Evolutionary conservation across 139 green algal genomes (phyloP).

Genomic region (Axilococcus clingmanii): DNA sequence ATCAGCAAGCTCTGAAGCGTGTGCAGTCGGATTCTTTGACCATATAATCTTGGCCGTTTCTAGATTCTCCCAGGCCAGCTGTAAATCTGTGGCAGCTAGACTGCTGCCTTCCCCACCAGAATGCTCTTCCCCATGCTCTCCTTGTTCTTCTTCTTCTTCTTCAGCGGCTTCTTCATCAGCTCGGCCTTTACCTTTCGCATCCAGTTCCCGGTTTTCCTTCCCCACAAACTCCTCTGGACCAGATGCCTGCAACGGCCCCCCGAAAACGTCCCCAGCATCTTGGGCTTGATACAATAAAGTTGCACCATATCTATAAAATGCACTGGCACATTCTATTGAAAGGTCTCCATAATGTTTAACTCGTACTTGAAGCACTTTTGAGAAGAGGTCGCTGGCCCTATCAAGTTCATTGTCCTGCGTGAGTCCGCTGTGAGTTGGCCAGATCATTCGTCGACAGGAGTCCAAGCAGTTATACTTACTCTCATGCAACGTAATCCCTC

Average conservation of each 20-base stretch:
- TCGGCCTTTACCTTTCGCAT: slow-evolving; percentile 2
- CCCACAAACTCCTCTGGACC: slow-evolving; percentile 12
- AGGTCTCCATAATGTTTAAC: slow-evolving; percentile 40
- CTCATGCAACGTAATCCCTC: too few species aligned
- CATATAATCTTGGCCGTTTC: slow-evolving; percentile 41
- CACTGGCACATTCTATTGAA: slow-evolving; percentile 36
- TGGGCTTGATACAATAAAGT: slow-evolving; percentile 60
- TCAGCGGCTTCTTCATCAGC: background rate
- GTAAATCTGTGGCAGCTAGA: slow-evolving; percentile 45
- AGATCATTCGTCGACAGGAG: background rate
- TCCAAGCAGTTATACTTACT: too few species aligned
- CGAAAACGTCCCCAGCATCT: slow-evolving; percentile 51
- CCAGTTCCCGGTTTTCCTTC: slow-evolving; percentile 12
- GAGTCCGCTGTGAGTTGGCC: background rate
- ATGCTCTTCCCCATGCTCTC: slow-evolving; percentile 8
- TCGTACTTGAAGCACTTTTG: slow-evolving; percentile 25
- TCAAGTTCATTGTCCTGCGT: slow-evolving; percentile 38
- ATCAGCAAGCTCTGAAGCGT: slow-evolving; percentile 43
- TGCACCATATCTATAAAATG: slow-evolving; percentile 58
- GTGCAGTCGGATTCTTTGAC: background rate
- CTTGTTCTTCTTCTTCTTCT: slow-evolving; percentile 22
- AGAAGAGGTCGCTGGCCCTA: slow-evolving; percentile 37
- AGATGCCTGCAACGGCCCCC: background rate
- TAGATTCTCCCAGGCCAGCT: slow-evolving; percentile 63
- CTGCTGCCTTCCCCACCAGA: slow-evolving; percentile 21